Evolutionary conservation across 164 flowering plant genomes (phyloP).

Genomic region (Stephania yunnanensis): DNA sequence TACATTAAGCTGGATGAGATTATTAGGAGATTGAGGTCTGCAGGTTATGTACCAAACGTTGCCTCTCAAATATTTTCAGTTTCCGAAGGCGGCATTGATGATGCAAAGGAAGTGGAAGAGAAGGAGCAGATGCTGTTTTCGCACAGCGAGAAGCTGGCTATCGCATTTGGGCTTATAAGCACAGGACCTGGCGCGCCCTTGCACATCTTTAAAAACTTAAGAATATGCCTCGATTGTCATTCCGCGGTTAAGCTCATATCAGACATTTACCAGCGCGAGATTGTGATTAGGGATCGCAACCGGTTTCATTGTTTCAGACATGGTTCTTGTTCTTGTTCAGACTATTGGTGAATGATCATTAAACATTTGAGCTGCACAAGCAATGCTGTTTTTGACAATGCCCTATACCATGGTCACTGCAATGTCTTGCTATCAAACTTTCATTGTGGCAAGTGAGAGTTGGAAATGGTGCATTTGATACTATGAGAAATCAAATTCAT

Average conservation of each 20-base stretch:
- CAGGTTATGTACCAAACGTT: constrained; percentile 46
- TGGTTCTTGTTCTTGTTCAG: not conserved
- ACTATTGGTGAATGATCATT: not conserved
- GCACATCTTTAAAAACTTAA: constrained; percentile 50
- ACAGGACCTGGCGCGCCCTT: constrained; percentile 38
- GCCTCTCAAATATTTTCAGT: constrained; percentile 26
- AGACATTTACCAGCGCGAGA: constrained; percentile 36
- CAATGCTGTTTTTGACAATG: no score
- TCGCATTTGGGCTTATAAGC: constrained; percentile 48
- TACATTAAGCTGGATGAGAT: constrained; percentile 43
- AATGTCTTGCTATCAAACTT: not conserved
- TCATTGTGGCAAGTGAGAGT: not conserved
- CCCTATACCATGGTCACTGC: not conserved
- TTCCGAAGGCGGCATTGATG: constrained; percentile 12
- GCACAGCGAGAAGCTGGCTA: constrained; percentile 63
- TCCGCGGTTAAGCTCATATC: constrained; percentile 47
- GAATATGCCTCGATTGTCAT: constrained; percentile 63
- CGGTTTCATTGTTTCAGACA: constrained; percentile 46
- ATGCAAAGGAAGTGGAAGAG: constrained; percentile 31
- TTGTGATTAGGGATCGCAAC: constrained; percentile 45
- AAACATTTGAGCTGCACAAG: no score
- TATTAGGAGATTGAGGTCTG: constrained; percentile 32
- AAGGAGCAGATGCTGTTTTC: constrained; percentile 45
- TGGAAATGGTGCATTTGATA: not conserved
- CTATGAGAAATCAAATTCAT: constrained; percentile 9